Conservation (phyloP, 2,329 filamentous ascomycete species). For the Arachnomyces sp. region DNA sequence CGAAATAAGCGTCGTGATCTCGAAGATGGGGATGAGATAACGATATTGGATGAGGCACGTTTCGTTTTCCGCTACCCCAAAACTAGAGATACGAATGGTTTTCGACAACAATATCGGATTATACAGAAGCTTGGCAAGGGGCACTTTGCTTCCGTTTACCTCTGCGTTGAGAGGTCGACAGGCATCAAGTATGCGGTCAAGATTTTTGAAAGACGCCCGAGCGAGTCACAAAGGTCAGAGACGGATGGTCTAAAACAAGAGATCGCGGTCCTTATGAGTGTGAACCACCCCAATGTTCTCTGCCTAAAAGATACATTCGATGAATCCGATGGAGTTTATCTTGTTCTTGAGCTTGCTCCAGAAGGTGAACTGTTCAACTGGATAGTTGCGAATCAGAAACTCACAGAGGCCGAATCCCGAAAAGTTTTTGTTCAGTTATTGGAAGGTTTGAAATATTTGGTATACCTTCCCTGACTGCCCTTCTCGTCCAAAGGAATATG, state of each 20-base stretch:
- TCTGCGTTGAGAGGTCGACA: constrained; percentile 77
- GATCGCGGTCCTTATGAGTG: constrained; percentile 93
- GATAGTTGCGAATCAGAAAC: constrained; percentile 83
- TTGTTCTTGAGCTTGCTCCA: constrained; percentile 80
- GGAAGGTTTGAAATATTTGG: constrained; percentile 88
- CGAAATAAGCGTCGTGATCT: constrained; percentile 86
- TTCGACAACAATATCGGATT: constrained; percentile 77
- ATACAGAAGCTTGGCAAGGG: constrained; percentile 84
- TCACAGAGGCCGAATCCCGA: constrained; percentile 73
- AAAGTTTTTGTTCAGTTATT: constrained; percentile 88
- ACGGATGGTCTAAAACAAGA: constrained; percentile 86
- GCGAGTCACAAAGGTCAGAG: constrained; percentile 74
- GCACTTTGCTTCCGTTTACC: constrained; percentile 87
- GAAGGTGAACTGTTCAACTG: constrained; percentile 95
- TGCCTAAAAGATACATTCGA: constrained; percentile 94
- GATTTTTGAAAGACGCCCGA: constrained; percentile 77
- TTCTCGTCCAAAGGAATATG: not conserved
- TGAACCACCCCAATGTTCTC: constrained; percentile 85
- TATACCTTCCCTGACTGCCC: constrained; percentile 39
- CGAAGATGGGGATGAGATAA: constrained; percentile 82
- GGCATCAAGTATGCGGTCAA: constrained; percentile 87
- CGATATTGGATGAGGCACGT: constrained; percentile 71
- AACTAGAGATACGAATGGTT: constrained; percentile 63
- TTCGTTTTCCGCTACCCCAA: constrained; percentile 90
- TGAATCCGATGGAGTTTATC: constrained; percentile 79